phyloP scores from a whole-genome alignment of 2,329 filamentous ascomycete genomes.

The Colletotrichum tanaceti region DNA sequence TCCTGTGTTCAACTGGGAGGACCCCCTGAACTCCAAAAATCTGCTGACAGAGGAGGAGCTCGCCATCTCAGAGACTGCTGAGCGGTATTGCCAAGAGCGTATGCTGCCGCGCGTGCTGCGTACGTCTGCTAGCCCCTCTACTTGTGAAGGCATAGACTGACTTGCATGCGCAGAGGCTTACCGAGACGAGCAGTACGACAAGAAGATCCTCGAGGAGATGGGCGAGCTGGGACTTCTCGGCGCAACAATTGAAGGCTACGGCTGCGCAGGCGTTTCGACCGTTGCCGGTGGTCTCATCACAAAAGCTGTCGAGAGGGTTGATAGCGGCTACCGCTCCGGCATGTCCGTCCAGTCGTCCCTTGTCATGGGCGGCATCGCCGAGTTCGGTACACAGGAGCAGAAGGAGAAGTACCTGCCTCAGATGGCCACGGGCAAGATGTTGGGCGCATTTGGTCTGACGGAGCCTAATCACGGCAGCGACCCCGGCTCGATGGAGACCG shows the following conservation, averaged over 20 bases:
- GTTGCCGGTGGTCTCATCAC: constrained; percentile 92
- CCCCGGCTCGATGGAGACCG: constrained; percentile 89
- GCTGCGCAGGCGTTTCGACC: constrained; percentile 86
- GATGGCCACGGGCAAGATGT: constrained; percentile 83
- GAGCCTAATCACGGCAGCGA: constrained; percentile 95
- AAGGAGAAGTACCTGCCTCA: constrained; percentile 85
- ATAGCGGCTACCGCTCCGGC: constrained; percentile 90
- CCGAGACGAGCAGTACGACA: constrained; percentile 85
- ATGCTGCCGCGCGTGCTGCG: constrained; percentile 87
- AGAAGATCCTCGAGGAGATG: constrained; percentile 89
- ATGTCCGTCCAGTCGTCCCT: constrained; percentile 95
- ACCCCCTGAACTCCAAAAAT: constrained; percentile 80
- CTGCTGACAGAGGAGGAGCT: constrained; percentile 90
- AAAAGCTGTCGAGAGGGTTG: constrained; percentile 88
- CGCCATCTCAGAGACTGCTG: constrained; percentile 89
- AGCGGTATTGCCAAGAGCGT: constrained; percentile 92
- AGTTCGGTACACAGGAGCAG: constrained; percentile 87
- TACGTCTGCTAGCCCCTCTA: constrained; percentile 57
- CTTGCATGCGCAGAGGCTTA: constrained; percentile 73
- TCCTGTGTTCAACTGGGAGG: constrained; percentile 85
- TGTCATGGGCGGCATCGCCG: constrained; percentile 92
- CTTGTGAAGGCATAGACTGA: constrained; percentile 3
- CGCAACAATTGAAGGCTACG: constrained; percentile 87
- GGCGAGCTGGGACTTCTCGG: constrained; percentile 90
- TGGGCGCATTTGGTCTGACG: constrained; percentile 90